Evolutionary conservation across 164 flowering plant genomes (phyloP).

Genomic region (Stephania cephalantha): DNA sequence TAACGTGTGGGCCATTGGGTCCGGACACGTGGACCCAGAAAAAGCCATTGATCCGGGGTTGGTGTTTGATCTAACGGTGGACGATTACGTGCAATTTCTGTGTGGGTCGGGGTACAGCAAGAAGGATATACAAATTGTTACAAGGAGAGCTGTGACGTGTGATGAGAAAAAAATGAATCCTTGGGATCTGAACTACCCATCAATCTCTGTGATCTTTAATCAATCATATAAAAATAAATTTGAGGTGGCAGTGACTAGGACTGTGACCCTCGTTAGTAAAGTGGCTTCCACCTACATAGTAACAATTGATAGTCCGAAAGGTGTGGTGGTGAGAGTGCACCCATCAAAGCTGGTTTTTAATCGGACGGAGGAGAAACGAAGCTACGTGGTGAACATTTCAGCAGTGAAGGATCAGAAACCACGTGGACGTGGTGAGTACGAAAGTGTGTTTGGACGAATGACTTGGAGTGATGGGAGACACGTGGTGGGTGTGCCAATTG

Average conservation of each 20-base stretch:
- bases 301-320: slow-evolving; percentile 11
- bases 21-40: slow-evolving; percentile 48
- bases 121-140: slow-evolving; percentile 11
- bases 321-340: slow-evolving; percentile 20
- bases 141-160: slow-evolving; percentile 22
- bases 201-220: slow-evolving; percentile 14
- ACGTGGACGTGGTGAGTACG: too few species aligned
- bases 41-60: slow-evolving; percentile 41
- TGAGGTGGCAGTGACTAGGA: slow-evolving; percentile 20
- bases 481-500: too few species aligned
- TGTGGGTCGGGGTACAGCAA: slow-evolving; percentile 27
- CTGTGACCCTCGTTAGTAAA: slow-evolving; percentile 26
- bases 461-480: too few species aligned
- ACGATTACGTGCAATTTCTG: slow-evolving; percentile 40
- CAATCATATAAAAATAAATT: not conserved
- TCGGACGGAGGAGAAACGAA: not conserved
- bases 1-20: slow-evolving; percentile 32
- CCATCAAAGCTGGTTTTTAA: slow-evolving; percentile 15
- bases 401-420: too few species aligned
- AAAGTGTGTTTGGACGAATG: too few species aligned
- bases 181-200: slow-evolving; percentile 50
- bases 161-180: slow-evolving; percentile 6
- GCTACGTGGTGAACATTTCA: too few species aligned
- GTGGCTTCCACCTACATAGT: slow-evolving; percentile 22
- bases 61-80: slow-evolving; percentile 30